Base-by-base conservation (phyloP, 2,329 filamentous ascomycete genomes). In the Monilinia laxa region DNA sequence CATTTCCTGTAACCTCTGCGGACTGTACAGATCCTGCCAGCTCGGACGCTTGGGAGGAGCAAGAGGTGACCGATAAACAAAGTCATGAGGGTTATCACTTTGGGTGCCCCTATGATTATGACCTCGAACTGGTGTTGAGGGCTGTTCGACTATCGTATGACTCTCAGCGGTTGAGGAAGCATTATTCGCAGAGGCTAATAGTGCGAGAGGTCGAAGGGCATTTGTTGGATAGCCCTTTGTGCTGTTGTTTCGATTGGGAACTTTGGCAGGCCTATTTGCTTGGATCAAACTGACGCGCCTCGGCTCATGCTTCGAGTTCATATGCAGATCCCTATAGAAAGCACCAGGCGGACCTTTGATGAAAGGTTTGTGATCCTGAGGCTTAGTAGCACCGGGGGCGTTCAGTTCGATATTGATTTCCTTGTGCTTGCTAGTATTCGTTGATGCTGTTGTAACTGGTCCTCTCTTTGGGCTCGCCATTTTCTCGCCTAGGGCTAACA, bases 1-100 rank as follows among this genome's bases (percentile, higher is more conserved):
- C 6, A 73, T 68, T 16, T 54, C 53, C n/a, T 60, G 62, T 31
- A 75, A 55, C 20, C 75, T 69, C 3, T 68, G 58, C 10, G 57
- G 54, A 35, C 67, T 73, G 64, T 76, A 76, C 57, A 76, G 42
- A n/a, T 67, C 53, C 20, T 71, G 67, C 73, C 72, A 75, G 18
- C 66, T 72, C 28, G 67, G 64, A 10, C 69, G 69, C 55, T 70
- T 70, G 28, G 72, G 70, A 40, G 74, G 74, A 23, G 74, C 74
- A 45, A 73, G 68, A 9, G 74, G 73, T 14, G 73, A 74, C 23
- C 72, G 69, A 55, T 76, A 76, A 6, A 71, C 25, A 38, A 73
- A 75, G 45, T 70, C 71, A 54, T 70, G 65, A 2, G 56, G 28
- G 10, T 51, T 58, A 25, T 40, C 45, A 23, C 63, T 47, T 28